Percentiles rank a stretch among this genome's conserved stretches.
phyloP scores from a whole-genome alignment of 2,329 filamentous ascomycete genomes.

The Clathrospora elynae region DNA sequence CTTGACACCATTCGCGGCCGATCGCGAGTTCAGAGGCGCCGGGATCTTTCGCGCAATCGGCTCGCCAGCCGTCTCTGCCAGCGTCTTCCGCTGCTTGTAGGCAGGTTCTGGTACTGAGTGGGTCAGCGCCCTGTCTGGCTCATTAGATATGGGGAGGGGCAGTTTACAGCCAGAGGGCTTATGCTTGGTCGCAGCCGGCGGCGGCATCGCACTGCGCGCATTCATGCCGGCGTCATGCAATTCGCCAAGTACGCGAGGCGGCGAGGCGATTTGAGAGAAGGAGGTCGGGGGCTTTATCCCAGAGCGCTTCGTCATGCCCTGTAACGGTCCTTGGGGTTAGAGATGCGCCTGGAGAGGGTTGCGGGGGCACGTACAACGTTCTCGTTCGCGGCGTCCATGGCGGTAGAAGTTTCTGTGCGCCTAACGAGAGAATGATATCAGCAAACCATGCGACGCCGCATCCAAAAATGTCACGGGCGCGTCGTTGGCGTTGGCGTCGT shows the following conservation, averaged over 20 bases:
- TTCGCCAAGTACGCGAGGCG: constrained; percentile 52
- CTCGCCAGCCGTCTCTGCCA: constrained; percentile 56
- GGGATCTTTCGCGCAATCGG: constrained; percentile 50
- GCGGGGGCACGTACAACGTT: constrained; percentile 33
- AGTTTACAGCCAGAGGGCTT: constrained; percentile 57
- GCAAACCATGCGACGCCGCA: constrained; percentile 8
- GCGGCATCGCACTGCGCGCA: constrained; percentile 56
- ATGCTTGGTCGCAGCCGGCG: constrained; percentile 56
- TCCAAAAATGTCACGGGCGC: constrained; percentile 9
- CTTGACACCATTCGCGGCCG: constrained; percentile 51
- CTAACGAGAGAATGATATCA: constrained; percentile 13
- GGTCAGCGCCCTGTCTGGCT: constrained; percentile 26
- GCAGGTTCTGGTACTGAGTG: constrained; percentile 53
- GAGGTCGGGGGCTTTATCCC: constrained; percentile 40
- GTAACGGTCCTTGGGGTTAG: constrained; percentile 18
- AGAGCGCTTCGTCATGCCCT: constrained; percentile 38
- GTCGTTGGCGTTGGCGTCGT: constrained; percentile 9
- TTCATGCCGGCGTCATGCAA: constrained; percentile 61
- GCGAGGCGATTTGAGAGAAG: constrained; percentile 31
- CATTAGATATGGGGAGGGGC: constrained; percentile 15
- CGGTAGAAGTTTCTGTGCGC: constrained; percentile 4
- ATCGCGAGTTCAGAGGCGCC: constrained; percentile 52
- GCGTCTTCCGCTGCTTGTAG: constrained; percentile 56
- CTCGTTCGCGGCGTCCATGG: constrained; percentile 36
- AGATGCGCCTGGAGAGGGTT: constrained; percentile 9